phyloP scores from a whole-genome alignment of 2,329 filamentous ascomycete genomes.

The Periconia sp. region DNA sequence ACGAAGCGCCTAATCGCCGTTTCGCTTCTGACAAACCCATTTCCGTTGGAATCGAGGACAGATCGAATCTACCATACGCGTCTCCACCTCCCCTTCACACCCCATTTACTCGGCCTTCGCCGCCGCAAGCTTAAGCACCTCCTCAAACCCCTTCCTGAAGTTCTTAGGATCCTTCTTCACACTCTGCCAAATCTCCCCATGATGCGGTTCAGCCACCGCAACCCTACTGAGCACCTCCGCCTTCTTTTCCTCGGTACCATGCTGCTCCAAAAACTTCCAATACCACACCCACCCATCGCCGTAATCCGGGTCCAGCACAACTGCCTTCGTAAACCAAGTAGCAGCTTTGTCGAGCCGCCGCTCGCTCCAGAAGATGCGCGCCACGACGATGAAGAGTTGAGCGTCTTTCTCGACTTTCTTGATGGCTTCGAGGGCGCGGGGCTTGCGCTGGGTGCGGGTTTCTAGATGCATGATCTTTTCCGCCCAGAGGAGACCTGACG shows the following conservation, averaged over 20 bases:
- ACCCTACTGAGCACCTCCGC: conserved; percentile 83
- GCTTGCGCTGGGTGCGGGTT: conserved; percentile 87
- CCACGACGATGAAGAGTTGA: conserved; percentile 86
- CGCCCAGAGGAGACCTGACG: conserved; percentile 85
- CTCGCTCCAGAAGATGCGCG: conserved; percentile 95
- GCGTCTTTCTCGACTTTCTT: conserved; percentile 96
- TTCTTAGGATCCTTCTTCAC: conserved; percentile 87
- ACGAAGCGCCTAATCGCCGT: too few species aligned
- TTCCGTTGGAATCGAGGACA: neutral
- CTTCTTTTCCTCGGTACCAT: conserved; percentile 93
- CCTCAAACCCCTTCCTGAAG: conserved; percentile 74
- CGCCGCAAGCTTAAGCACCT: conserved; percentile 81
- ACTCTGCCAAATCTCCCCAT: conserved; percentile 90
- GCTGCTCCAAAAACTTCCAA: conserved; percentile 88
- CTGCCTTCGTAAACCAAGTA: conserved; percentile 96
- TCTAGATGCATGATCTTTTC: conserved; percentile 97
- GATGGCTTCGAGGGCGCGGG: conserved; percentile 89
- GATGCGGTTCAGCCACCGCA: conserved; percentile 80
- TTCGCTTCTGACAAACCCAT: too few species aligned
- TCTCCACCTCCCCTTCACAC: neutral
- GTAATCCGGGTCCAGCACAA: conserved; percentile 82
- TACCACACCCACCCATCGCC: conserved; percentile 99
- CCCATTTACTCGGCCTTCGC: conserved; percentile 54
- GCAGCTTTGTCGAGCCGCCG: conserved; percentile 90
- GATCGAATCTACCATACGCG: neutral